These are phyloP conservation scores for Fusarium sp. DNA, from an alignment of 2,329 filamentous ascomycete genomes.

Conservation along the genomic window DNA sequence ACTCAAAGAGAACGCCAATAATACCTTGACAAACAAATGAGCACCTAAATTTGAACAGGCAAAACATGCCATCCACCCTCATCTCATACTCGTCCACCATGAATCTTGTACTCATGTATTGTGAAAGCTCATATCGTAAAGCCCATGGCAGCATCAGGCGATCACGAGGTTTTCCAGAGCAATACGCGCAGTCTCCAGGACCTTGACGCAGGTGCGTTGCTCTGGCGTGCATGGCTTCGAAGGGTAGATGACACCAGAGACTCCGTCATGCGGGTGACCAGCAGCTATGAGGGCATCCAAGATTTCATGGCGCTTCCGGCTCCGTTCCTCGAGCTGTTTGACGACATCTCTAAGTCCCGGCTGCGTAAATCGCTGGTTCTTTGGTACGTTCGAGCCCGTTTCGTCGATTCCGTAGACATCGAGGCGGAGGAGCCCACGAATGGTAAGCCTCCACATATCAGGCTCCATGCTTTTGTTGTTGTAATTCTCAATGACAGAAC, in stretches of 20 bases:
- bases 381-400: constrained; percentile 22
- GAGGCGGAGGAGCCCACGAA: constrained; percentile 65
- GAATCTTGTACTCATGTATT: neutral
- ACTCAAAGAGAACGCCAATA: neutral
- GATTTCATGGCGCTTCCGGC: constrained; percentile 59
- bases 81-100: neutral
- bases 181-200: constrained; percentile 65
- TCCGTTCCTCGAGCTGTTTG: constrained; percentile 63
- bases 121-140: neutral
- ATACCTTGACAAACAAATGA: neutral
- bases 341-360: constrained; percentile 68
- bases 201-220: constrained; percentile 58
- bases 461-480: constrained; percentile 62
- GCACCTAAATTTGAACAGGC: neutral
- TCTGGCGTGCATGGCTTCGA: constrained; percentile 45
- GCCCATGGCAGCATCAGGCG: constrained; percentile 47
- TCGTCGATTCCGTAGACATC: constrained; percentile 67
- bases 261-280: constrained; percentile 47
- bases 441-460: constrained; percentile 63
- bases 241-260: constrained; percentile 44
- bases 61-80: neutral
- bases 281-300: constrained; percentile 59
- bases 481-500: constrained; percentile 47
- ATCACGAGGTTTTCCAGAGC: constrained; percentile 68
- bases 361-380: constrained; percentile 46